phyloP scores from a whole-genome alignment of 768 basidiomycete species.

The Phlebiopsis gigantea region DNA sequence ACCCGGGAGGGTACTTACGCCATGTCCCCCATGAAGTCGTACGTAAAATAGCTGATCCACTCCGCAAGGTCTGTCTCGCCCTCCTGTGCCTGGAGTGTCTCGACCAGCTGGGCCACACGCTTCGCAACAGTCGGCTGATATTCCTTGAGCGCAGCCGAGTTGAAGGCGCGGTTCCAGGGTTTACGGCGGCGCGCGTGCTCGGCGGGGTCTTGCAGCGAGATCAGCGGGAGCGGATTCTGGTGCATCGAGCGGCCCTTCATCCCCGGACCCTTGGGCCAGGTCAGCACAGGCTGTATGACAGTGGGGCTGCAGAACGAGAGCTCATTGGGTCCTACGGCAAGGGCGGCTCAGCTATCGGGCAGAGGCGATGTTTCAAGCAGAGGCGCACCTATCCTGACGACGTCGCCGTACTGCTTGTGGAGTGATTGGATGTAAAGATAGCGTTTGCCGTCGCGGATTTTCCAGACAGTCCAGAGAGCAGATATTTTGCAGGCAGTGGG shows the following conservation, averaged over 20 bases:
- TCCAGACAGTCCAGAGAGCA: slow-evolving; percentile 33
- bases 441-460: slow-evolving; percentile 32
- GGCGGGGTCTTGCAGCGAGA: slow-evolving; percentile 29
- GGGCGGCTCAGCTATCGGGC: not conserved
- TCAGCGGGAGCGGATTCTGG: slow-evolving; percentile 17
- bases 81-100: slow-evolving; percentile 1
- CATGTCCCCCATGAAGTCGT: slow-evolving; percentile 14
- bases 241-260: not conserved
- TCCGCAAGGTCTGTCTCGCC: slow-evolving; percentile 27
- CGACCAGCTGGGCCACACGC: slow-evolving; percentile 16
- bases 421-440: slow-evolving; percentile 25
- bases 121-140: slow-evolving; percentile 34
- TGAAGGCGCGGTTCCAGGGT: slow-evolving; percentile 40
- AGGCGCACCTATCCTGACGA: slow-evolving; percentile 32
- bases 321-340: slow-evolving; percentile 17
- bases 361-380: not conserved
- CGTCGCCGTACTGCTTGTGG: slow-evolving; percentile 30
- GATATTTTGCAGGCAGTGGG: slow-evolving; percentile 38
- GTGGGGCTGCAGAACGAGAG: slow-evolving; percentile 11
- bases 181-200: slow-evolving; percentile 37
- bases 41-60: slow-evolving; percentile 34
- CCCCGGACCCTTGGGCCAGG: slow-evolving; percentile 16
- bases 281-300: slow-evolving; percentile 10
- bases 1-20: not conserved
- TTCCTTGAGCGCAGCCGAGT: slow-evolving; percentile 35